A percentile compares a stretch with the other conserved stretches of the same genome.
These are phyloP conservation scores for Aschersonia sp. DNA, from an alignment of 2,329 filamentous ascomycete genomes.

Conservation along the genomic window DNA sequence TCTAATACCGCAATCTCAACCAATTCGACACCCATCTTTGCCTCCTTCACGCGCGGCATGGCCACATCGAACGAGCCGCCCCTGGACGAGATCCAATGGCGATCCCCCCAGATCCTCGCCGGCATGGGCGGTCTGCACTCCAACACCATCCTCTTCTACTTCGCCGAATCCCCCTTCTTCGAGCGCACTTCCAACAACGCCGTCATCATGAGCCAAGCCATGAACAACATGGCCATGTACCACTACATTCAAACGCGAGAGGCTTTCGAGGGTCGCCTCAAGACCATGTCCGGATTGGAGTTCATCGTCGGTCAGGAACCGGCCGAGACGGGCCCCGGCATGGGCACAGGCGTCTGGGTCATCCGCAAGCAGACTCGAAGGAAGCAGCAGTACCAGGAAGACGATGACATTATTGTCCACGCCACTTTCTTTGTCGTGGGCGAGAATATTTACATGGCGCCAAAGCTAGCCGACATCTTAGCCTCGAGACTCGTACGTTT, in stretches of 20 bases:
- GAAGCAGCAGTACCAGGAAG: conserved; percentile 36
- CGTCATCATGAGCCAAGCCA: conserved; percentile 45
- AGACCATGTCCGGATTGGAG: conserved; percentile 52
- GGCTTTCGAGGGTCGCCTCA: conserved; percentile 46
- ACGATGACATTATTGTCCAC: conserved; percentile 46
- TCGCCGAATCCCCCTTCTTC: conserved; percentile 53
- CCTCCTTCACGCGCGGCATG: conserved; percentile 16
- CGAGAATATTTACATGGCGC: conserved; percentile 54
- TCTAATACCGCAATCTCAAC: too few species aligned
- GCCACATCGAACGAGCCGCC: conserved; percentile 32
- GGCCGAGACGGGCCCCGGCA: conserved; percentile 47
- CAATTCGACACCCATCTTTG: too few species aligned
- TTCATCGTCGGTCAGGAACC: conserved; percentile 53
- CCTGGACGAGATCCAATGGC: conserved; percentile 56
- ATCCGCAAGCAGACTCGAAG: conserved; percentile 53
- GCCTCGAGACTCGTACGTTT: conserved; percentile 39
- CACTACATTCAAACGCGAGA: conserved; percentile 45
- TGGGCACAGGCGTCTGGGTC: conserved; percentile 54
- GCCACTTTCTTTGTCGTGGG: conserved; percentile 50
- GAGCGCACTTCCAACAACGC: conserved; percentile 55
- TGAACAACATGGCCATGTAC: conserved; percentile 44
- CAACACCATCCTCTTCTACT: conserved; percentile 54
- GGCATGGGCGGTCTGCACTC: conserved; percentile 45
- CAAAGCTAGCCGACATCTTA: conserved; percentile 44
- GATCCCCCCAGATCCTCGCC: conserved; percentile 32